Evolutionary conservation across 2,329 filamentous ascomycete species (phyloP), one percentile per base, ranked within the genome.

Genomic region (Epichloe bromicola): DNA sequence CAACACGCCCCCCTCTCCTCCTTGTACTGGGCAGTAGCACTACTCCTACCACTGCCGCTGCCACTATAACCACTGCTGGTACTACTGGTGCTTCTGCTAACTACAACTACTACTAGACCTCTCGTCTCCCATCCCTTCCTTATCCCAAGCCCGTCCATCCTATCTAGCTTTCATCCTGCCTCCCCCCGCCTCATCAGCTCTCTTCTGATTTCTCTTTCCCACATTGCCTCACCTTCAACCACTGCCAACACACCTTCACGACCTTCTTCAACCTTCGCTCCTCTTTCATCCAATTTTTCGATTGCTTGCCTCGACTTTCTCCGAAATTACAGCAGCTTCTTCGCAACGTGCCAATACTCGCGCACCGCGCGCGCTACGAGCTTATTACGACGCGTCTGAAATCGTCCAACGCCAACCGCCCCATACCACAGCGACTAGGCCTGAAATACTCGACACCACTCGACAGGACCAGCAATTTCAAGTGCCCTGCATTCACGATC

Each of bases 331-430:
- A 17, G 14, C 42, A 17, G 19, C 50, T 47, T 45, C 26, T 19
- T n/a, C 14, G 20, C 20, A 11, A 37, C 41, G 20, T n/a, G 12
- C 17, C 19, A 33, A 30, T 7, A 30, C 23, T 38, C 37, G n/a
- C 38, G 20, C 48, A 19, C n/a, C 43, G 26, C 43, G 36, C 43
- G 36, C 11, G 30, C 15, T 3, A 30, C 20, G 26, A 46, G 14
- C 36, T 41, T 41, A 30, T 30, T 46, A 53, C 50, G 48, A 54
- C 50, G 51, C 51, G 51, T 53, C 51, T 23, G 26, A 5, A 20
- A 20, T 19, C 41, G 42, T 30, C 51, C 51, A 46, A 47, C 36
- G 37, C 38, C 48, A 26, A 42, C 46, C 43, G 39, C 51, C 43
- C 46, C 46, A 36, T 19, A 36, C 46, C 7, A 33, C 50, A 39